phyloP scores from a whole-genome alignment of 495 filamentous ascomycete species.

The Acidomyces sp. region DNA sequence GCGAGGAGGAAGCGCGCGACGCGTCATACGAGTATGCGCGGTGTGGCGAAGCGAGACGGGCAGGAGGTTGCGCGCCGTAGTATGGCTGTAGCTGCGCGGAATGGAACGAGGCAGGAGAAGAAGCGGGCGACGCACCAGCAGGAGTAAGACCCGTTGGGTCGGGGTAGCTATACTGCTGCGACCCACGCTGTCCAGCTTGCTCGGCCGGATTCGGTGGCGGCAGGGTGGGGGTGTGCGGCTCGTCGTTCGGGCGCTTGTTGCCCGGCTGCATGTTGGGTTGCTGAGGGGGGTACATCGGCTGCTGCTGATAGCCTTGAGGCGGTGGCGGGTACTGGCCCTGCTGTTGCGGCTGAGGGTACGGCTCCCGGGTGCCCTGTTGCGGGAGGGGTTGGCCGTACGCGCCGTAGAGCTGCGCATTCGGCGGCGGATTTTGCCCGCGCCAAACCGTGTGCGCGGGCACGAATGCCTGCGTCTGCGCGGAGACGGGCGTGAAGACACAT shows the following conservation, averaged over 20 bases:
- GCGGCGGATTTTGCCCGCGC: conserved; percentile 26
- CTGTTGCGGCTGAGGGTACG: conserved; percentile 32
- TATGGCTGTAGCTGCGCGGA: conserved; percentile 22
- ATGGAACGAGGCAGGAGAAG: conserved; percentile 25
- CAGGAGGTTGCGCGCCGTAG: conserved; percentile 22
- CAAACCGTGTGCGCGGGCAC: conserved; percentile 61
- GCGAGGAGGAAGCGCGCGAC: conserved; percentile 27
- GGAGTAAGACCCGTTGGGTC: conserved; percentile 27
- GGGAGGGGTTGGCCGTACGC: conserved; percentile 63
- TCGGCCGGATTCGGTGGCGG: conserved; percentile 30
- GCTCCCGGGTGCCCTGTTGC: conserved; percentile 22
- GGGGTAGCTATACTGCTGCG: conserved; percentile 23
- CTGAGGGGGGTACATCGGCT: conserved; percentile 19
- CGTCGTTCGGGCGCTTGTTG: conserved; percentile 26
- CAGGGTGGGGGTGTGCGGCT: conserved; percentile 31
- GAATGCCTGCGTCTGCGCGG: conserved; percentile 70
- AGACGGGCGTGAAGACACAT: conserved; percentile 76
- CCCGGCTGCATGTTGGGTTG: conserved; percentile 14
- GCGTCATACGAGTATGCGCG: conserved; percentile 25
- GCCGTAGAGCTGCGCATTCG: conserved; percentile 45
- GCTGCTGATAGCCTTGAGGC: conserved; percentile 20
- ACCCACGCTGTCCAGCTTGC: conserved; percentile 14
- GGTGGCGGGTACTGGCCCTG: conserved; percentile 31
- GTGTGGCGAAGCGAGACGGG: conserved; percentile 22
- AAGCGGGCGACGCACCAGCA: conserved; percentile 28